These are phyloP conservation scores for Pseudonitzschia pungens DNA, from an alignment of 108 stramenopile species.

Conservation along the genomic window DNA sequence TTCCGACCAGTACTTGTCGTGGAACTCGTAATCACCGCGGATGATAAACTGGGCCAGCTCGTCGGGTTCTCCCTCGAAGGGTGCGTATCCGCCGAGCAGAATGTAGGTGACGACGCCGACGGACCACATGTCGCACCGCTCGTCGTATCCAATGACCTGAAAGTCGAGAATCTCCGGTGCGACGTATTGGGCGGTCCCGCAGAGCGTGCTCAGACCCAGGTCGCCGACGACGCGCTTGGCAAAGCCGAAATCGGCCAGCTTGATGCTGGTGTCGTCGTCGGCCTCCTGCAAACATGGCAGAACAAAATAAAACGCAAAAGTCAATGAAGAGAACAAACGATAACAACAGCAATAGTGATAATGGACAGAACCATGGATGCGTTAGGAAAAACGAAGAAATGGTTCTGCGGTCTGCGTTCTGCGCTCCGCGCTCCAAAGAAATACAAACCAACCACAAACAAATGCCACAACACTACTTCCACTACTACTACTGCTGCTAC, in stretches of 20 bases:
- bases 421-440: neutral
- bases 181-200: constrained; percentile 67
- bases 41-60: constrained; percentile 60
- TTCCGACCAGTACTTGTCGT: constrained; percentile 65
- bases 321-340: neutral
- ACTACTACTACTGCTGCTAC: too few species aligned
- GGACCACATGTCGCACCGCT: constrained; percentile 87
- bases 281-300: constrained; percentile 30
- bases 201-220: constrained; percentile 60
- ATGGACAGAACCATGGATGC: too few species aligned
- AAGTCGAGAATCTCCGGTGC: constrained; percentile 65
- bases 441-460: constrained; percentile 6
- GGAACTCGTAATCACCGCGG: constrained; percentile 57
- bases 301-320: neutral
- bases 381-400: too few species aligned
- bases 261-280: constrained; percentile 83
- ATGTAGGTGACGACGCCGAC: constrained; percentile 93
- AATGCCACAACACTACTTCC: too few species aligned
- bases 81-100: constrained; percentile 88
- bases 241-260: constrained; percentile 98
- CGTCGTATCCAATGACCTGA: constrained; percentile 54
- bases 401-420: too few species aligned
- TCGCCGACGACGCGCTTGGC: constrained; percentile 73
- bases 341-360: too few species aligned
- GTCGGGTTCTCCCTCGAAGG: constrained; percentile 72